Percentiles rank a stretch among this genome's conserved stretches.
Evolutionary conservation across 2,329 filamentous ascomycete genomes (phyloP).

Genomic region (Tolypocladium nubicola): DNA sequence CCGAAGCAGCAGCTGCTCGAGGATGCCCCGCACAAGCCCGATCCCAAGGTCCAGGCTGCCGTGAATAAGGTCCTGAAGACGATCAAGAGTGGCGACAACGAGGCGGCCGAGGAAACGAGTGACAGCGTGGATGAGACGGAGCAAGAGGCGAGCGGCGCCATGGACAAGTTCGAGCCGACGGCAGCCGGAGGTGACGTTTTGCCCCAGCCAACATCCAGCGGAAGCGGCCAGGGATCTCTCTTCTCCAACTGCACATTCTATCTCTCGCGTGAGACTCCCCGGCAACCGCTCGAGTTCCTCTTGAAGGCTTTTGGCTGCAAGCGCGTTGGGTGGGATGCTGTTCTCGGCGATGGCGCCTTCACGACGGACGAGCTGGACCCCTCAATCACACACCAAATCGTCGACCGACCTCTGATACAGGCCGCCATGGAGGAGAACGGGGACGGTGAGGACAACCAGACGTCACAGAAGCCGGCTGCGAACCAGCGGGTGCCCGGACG

Average conservation of each 20-base stretch:
- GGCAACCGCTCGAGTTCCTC: constrained; percentile 84
- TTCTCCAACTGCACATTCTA: constrained; percentile 88
- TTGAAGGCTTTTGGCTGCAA: constrained; percentile 92
- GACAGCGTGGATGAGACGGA: constrained; percentile 31
- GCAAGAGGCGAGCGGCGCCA: constrained; percentile 46
- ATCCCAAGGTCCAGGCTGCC: constrained; percentile 53
- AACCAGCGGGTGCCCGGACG: constrained; percentile 80
- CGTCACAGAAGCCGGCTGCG: constrained; percentile 41
- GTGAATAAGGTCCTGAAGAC: constrained; percentile 61
- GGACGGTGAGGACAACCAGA: constrained; percentile 50
- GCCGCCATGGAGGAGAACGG: constrained; percentile 39
- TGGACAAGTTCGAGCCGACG: constrained; percentile 85
- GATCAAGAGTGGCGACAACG: constrained; percentile 42
- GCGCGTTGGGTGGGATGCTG: constrained; percentile 86
- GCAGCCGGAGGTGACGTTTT: constrained; percentile 79
- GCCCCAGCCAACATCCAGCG: constrained; percentile 61
- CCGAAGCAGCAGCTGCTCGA: constrained; percentile 44
- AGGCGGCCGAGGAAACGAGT: constrained; percentile 16
- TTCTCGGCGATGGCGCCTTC: constrained; percentile 84
- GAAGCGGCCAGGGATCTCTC: constrained; percentile 59
- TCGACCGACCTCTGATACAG: constrained; percentile 75
- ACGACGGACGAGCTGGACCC: constrained; percentile 82
- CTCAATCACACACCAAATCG: constrained; percentile 89
- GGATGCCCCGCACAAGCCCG: constrained; percentile 35
- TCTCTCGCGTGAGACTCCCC: constrained; percentile 85